phyloP scores from a whole-genome alignment of 495 filamentous ascomycete genomes.

The Tuber aestivum region DNA sequence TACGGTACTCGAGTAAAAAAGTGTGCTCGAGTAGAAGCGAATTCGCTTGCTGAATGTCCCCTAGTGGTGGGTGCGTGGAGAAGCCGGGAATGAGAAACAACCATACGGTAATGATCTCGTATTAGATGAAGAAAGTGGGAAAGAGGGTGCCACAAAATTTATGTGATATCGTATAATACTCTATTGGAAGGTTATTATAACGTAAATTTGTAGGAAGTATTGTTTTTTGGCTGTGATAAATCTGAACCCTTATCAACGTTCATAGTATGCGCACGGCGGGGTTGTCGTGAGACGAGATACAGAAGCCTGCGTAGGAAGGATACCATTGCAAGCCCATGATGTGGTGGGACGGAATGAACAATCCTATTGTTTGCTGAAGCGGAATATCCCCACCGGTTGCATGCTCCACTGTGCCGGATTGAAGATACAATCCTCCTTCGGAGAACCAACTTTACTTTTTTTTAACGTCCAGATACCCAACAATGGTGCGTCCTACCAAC shows the following conservation, averaged over 20 bases:
- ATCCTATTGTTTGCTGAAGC: neutral
- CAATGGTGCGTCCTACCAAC: neutral
- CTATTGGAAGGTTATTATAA: neutral
- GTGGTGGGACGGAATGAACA: neutral
- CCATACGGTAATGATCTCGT: neutral
- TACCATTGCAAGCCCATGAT: neutral
- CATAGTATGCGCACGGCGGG: neutral
- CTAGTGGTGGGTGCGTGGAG: neutral
- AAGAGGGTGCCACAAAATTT: neutral
- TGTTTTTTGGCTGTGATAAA: neutral
- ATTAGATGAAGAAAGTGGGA: neutral
- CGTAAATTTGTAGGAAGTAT: neutral
- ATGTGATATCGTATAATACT: neutral
- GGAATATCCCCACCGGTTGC: neutral
- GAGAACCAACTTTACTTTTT: neutral
- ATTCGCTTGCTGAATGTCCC: neutral
- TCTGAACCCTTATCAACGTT: neutral
- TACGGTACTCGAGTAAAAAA: too few species aligned
- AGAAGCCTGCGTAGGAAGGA: neutral
- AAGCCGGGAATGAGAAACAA: neutral
- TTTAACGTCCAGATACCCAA: neutral
- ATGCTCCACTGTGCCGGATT: neutral
- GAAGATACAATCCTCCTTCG: neutral
- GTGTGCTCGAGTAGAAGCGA: neutral
- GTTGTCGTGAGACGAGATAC: neutral